Conservation (phyloP, 2,329 filamentous ascomycete species). For the Aureobasidium sp. region DNA sequence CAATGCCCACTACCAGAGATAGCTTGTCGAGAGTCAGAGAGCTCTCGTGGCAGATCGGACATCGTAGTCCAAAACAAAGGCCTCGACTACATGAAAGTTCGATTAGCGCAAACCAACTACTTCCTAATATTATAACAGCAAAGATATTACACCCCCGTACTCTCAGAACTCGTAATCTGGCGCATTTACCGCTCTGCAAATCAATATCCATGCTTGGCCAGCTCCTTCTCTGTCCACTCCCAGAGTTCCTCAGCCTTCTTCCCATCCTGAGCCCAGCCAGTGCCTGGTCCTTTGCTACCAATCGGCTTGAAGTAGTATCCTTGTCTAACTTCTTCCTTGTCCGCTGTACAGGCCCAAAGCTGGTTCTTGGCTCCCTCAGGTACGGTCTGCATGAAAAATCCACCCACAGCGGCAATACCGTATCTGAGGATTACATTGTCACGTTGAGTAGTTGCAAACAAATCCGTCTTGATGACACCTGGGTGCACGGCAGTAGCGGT, state of each 20-base stretch:
- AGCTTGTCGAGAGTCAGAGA: not conserved
- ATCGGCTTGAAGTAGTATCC: slow-evolving; percentile 38
- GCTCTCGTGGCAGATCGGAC: not conserved
- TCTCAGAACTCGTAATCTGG: not conserved
- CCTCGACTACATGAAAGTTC: not conserved
- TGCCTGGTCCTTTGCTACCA: slow-evolving; percentile 21
- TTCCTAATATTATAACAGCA: not conserved
- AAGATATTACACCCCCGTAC: not conserved
- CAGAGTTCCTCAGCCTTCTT: slow-evolving; percentile 27
- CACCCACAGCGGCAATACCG: slow-evolving; percentile 22
- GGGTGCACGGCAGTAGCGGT: slow-evolving; percentile 40
- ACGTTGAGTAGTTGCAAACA: slow-evolving; percentile 24
- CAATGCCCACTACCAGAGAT: not conserved
- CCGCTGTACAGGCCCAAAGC: slow-evolving; percentile 33
- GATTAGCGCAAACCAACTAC: not conserved
- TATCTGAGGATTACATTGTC: slow-evolving; percentile 21
- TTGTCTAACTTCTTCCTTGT: slow-evolving; percentile 28
- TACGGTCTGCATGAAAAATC: slow-evolving; percentile 16
- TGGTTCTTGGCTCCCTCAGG: slow-evolving; percentile 31
- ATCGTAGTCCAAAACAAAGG: not conserved
- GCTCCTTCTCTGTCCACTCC: slow-evolving; percentile 27
- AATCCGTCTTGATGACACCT: slow-evolving; percentile 39
- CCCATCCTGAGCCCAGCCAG: slow-evolving; percentile 18
- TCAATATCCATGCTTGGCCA: slow-evolving; percentile 14
- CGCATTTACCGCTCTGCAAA: no score